A percentile compares a stretch with the other conserved stretches of the same genome.
These are phyloP conservation scores for Echinochloa phyllopogon DNA, from an alignment of 176 grass and related monocot genomes.

Conservation along the genomic window DNA sequence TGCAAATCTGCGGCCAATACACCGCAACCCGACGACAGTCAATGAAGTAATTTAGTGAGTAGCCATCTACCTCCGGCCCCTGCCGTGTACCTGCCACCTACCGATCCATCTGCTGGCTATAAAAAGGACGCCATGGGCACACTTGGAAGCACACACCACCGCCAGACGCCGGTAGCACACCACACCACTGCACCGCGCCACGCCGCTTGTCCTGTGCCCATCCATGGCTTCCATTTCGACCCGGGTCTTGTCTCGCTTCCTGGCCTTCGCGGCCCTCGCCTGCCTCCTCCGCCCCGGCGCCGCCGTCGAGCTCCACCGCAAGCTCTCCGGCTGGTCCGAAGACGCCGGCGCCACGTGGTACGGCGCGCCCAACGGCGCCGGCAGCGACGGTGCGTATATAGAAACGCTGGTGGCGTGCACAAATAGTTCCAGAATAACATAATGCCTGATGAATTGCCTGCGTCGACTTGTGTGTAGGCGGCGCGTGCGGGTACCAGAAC, in stretches of 20 bases:
- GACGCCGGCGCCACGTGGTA: conserved; percentile 84
- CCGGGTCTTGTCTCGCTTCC: not conserved
- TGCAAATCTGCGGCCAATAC: not conserved
- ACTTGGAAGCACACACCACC: not conserved
- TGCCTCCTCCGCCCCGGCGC: conserved; percentile 33
- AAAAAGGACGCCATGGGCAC: conserved; percentile 37
- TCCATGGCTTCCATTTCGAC: conserved; percentile 32
- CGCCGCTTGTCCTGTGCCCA: not conserved
- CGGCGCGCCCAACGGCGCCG: conserved; percentile 53
- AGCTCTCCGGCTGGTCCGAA: conserved; percentile 57
- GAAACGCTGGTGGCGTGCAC: no score
- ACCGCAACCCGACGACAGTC: not conserved
- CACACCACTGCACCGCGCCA: not conserved
- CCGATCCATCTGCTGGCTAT: conserved; percentile 30
- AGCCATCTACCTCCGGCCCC: not conserved
- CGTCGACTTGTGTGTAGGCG: conserved; percentile 37
- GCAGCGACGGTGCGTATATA: conserved; percentile 61
- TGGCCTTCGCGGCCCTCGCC: conserved; percentile 35
- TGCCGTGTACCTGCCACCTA: not conserved
- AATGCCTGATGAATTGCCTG: not conserved
- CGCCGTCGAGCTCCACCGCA: conserved; percentile 56
- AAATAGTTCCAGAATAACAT: not conserved
- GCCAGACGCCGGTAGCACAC: not conserved
- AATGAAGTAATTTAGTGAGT: not conserved
- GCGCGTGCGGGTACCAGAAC: conserved; percentile 74